Percentiles rank a stretch among this genome's conserved stretches.
Conservation (phyloP, 805 yeast species). For the Ogataea salicorniae region DNA sequence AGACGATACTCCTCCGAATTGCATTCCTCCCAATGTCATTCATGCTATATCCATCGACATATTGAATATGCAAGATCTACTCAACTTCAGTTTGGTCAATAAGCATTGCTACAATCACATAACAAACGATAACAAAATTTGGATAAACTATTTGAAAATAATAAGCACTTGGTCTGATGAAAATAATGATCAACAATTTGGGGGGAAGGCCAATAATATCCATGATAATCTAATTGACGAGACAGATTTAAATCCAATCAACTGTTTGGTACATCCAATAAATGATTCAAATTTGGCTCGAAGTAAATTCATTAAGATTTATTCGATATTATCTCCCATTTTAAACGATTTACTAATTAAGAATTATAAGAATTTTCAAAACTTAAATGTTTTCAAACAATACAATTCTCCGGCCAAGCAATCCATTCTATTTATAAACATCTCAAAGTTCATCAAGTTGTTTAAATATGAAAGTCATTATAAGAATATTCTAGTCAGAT, state of each 20-base stretch:
- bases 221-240: constrained; percentile 14
- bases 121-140: constrained; percentile 16
- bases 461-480: constrained; percentile 19
- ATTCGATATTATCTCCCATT: constrained; percentile 26
- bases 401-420: constrained; percentile 29
- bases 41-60: constrained; percentile 21
- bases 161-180: constrained; percentile 22
- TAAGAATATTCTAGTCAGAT: constrained; percentile 28
- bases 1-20: neutral
- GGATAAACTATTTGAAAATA: constrained; percentile 22
- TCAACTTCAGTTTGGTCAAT: constrained; percentile 24
- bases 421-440: constrained; percentile 27
- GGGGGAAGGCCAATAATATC: neutral
- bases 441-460: constrained; percentile 23
- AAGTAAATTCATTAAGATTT: constrained; percentile 22
- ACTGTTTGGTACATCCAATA: constrained; percentile 20
- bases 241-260: constrained; percentile 19
- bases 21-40: constrained; percentile 12
- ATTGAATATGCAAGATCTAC: constrained; percentile 20
- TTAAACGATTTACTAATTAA: constrained; percentile 27
- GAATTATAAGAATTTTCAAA: constrained; percentile 31
- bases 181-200: neutral
- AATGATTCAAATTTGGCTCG: constrained; percentile 24
- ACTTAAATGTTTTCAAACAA: constrained; percentile 24
- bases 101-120: constrained; percentile 24